phyloP scores from a whole-genome alignment of 2,329 filamentous ascomycete species.

The Sarocladium brachiariae region DNA sequence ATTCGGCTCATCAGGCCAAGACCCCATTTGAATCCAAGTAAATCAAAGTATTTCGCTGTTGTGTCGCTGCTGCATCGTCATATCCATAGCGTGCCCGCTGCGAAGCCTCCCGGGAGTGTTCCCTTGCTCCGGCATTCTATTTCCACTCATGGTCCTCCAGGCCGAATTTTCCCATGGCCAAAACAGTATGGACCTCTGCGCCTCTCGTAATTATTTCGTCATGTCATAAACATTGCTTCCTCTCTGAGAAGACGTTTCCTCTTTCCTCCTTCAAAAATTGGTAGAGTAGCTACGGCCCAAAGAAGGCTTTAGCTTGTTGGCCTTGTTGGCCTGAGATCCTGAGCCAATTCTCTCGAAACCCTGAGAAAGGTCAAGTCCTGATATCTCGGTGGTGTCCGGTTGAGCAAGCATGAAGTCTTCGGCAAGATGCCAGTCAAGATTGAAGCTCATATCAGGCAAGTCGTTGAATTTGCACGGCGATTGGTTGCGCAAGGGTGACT shows the following conservation, averaged over 20 bases:
- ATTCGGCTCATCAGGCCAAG: not conserved
- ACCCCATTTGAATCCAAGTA: not conserved
- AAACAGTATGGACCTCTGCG: constrained; percentile 7
- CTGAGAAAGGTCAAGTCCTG: constrained; percentile 64
- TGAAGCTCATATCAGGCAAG: constrained; percentile 27
- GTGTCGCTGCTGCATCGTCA: constrained; percentile 4
- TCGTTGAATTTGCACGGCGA: constrained; percentile 46
- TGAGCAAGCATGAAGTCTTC: constrained; percentile 39
- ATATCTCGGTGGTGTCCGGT: constrained; percentile 45
- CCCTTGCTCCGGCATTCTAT: constrained; percentile 1
- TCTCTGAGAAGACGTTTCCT: not conserved
- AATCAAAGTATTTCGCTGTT: constrained; percentile 5
- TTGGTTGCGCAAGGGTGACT: constrained; percentile 25
- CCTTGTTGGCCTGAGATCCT: constrained; percentile 27
- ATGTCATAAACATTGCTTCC: constrained; percentile 8
- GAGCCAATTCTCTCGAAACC: constrained; percentile 70
- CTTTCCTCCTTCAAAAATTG: constrained; percentile 22
- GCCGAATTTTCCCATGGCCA: not conserved
- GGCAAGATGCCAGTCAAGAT: constrained; percentile 31
- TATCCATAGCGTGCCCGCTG: constrained; percentile 1
- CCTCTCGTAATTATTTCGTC: constrained; percentile 9
- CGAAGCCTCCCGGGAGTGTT: not conserved
- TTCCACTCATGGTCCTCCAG: not conserved
- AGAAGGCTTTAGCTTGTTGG: constrained; percentile 25
- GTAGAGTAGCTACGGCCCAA: constrained; percentile 31